Conservation (phyloP, 2,329 filamentous ascomycete species). For the Apiospora kogelbergensis region DNA sequence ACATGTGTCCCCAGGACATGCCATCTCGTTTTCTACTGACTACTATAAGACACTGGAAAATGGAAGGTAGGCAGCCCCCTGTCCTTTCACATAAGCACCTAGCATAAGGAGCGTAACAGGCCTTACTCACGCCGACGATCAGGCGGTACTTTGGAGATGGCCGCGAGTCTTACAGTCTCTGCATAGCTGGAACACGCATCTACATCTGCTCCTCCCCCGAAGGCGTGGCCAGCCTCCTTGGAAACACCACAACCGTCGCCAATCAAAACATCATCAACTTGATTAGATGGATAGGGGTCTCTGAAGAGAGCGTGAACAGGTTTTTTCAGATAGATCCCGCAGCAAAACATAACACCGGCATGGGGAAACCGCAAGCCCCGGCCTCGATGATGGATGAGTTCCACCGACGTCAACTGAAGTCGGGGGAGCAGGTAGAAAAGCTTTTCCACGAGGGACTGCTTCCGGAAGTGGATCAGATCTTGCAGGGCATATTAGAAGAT, state of each 20-base stretch:
- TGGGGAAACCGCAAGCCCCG: not conserved
- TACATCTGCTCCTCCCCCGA: not conserved
- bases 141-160: not conserved
- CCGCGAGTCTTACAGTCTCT: not conserved
- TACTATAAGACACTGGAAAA: too few relatives aligned
- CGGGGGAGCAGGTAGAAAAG: not conserved
- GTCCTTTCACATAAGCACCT: too few relatives aligned
- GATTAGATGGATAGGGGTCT: not conserved
- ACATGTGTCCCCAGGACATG: too few relatives aligned
- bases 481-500: not conserved
- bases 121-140: too few relatives aligned
- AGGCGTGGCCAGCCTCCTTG: not conserved
- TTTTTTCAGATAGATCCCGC: not conserved
- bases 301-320: not conserved
- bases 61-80: too few relatives aligned
- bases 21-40: too few relatives aligned
- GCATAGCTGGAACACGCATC: not conserved
- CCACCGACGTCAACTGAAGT: not conserved
- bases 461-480: not conserved
- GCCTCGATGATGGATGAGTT: not conserved
- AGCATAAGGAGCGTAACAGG: too few relatives aligned
- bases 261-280: not conserved
- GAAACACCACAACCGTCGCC: not conserved
- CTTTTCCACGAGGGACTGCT: not conserved
- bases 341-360: not conserved